Percentiles rank a stretch among this genome's conserved stretches.
Evolutionary conservation across 2,329 filamentous ascomycete genomes (phyloP).

Genomic region (Setomelanomma holmii): DNA sequence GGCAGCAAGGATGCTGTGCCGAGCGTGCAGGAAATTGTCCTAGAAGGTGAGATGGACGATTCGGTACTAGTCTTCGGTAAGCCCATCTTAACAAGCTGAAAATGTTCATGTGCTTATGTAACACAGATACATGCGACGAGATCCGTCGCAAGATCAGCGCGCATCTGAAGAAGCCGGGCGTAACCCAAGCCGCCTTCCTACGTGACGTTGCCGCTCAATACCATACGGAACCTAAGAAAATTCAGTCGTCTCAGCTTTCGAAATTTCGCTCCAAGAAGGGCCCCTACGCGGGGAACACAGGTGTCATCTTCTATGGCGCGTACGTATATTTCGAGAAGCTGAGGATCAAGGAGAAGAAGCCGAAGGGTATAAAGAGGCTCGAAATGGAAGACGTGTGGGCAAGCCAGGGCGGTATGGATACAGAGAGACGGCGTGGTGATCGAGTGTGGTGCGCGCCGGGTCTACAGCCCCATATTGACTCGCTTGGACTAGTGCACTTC

Average conservation of each 20-base stretch:
- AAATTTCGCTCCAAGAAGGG: constrained; percentile 62
- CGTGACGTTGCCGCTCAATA: constrained; percentile 57
- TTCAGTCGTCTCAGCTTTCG: constrained; percentile 56
- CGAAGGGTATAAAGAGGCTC: constrained; percentile 59
- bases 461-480: constrained; percentile 3
- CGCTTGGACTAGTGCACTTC: constrained; percentile 7
- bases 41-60: constrained; percentile 58
- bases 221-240: constrained; percentile 42
- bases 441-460: not conserved
- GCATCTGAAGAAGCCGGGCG: constrained; percentile 55
- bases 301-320: constrained; percentile 59
- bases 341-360: constrained; percentile 59
- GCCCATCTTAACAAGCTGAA: not conserved
- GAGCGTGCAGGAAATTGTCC: constrained; percentile 48
- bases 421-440: not conserved
- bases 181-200: constrained; percentile 62
- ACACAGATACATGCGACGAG: constrained; percentile 61
- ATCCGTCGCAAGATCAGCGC: constrained; percentile 64
- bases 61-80: constrained; percentile 57
- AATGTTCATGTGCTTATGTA: not conserved
- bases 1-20: constrained; percentile 20
- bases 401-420: constrained; percentile 10
- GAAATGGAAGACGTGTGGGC: constrained; percentile 58
- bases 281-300: constrained; percentile 57
- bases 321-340: constrained; percentile 69